Evolutionary conservation across 345 rosid genomes (phyloP).

Genomic region (Toxicodendron radicans): DNA sequence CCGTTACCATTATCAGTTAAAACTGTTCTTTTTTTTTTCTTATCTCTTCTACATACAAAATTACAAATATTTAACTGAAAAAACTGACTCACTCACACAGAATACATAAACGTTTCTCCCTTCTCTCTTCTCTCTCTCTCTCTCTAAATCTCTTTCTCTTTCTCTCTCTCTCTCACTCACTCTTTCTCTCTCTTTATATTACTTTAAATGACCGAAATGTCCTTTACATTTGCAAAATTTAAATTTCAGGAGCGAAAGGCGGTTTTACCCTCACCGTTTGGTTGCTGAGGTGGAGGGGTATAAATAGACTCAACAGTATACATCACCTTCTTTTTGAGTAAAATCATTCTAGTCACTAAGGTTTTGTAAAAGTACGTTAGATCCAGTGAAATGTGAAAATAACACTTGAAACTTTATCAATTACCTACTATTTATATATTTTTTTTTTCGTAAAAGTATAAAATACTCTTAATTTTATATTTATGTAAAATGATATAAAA

Average conservation of each 20-base stretch:
- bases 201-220: constrained; percentile 24
- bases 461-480: too few species aligned
- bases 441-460: too few species aligned
- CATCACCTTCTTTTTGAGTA: not conserved
- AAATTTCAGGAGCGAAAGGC: not conserved
- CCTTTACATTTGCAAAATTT: not conserved
- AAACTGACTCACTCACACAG: constrained; percentile 29
- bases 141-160: constrained; percentile 22
- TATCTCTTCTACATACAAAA: constrained; percentile 31
- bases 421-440: too few species aligned
- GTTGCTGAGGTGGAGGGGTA: not conserved
- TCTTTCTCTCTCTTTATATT: constrained; percentile 26
- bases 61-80: constrained; percentile 41
- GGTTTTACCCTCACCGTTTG: not conserved
- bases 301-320: constrained; percentile 9
- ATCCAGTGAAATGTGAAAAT: too few species aligned
- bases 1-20: constrained; percentile 54
- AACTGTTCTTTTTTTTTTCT: not conserved
- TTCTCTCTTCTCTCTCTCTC: constrained; percentile 9
- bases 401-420: too few species aligned
- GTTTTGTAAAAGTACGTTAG: too few species aligned
- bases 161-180: constrained; percentile 18
- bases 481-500: too few species aligned
- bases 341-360: too few species aligned
- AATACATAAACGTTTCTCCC: constrained; percentile 10